Percentiles rank a stretch among this genome's conserved stretches.
Conservation (phyloP, 805 yeast genomes). For the Teunomyces pallodes region DNA sequence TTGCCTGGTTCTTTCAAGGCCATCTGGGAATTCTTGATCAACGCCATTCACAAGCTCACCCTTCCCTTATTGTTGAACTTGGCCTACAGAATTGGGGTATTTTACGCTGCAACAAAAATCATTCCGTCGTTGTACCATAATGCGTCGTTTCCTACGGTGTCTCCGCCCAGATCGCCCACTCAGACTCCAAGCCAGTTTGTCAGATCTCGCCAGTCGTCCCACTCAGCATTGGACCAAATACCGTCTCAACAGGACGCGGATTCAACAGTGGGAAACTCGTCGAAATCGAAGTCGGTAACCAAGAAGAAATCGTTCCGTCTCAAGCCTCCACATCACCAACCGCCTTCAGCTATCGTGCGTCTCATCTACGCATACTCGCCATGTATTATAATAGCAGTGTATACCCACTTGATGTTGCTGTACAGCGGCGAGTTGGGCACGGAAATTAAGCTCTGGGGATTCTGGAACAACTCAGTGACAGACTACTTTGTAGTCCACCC, state of each 20-base stretch:
- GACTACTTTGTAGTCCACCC: constrained; percentile 48
- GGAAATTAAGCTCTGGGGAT: constrained; percentile 59
- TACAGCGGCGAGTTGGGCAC: constrained; percentile 73
- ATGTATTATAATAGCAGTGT: constrained; percentile 89
- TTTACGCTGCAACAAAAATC: constrained; percentile 89
- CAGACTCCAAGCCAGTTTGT: constrained; percentile 9
- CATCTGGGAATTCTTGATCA: constrained; percentile 51
- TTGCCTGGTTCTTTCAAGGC: constrained; percentile 53
- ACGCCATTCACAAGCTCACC: constrained; percentile 62
- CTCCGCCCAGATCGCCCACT: constrained; percentile 44
- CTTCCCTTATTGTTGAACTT: constrained; percentile 79
- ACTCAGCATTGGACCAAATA: background rate
- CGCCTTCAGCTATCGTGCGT: constrained; percentile 42
- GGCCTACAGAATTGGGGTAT: constrained; percentile 81
- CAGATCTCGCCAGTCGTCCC: constrained; percentile 33
- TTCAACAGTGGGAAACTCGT: background rate
- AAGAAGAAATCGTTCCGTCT: constrained; percentile 14
- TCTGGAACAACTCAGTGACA: constrained; percentile 32
- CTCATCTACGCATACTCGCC: constrained; percentile 87
- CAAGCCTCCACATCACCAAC: constrained; percentile 16
- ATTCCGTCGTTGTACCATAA: constrained; percentile 69
- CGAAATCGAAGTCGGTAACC: background rate
- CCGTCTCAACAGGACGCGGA: background rate
- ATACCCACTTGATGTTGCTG: constrained; percentile 90
- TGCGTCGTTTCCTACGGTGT: constrained; percentile 27